These are phyloP conservation scores for Aegilops bicornis DNA, from an alignment of 176 grass and related monocot species.

Conservation along the genomic window DNA sequence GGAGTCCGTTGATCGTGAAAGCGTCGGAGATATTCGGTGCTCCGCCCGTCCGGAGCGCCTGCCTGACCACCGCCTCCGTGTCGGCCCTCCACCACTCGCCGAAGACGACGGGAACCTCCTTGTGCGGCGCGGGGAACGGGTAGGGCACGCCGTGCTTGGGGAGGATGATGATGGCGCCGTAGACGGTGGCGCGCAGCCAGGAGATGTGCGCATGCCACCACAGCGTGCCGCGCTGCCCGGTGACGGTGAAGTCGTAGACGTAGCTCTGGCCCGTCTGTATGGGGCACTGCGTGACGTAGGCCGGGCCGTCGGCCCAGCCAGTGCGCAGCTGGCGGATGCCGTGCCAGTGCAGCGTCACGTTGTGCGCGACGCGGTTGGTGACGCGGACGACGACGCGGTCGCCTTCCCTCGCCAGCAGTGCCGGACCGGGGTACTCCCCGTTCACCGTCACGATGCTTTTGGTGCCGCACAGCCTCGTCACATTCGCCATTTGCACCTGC, in stretches of 20 bases:
- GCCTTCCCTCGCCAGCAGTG: slow-evolving; percentile 70
- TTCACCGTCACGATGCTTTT: slow-evolving; percentile 83
- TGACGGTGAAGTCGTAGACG: slow-evolving; percentile 78
- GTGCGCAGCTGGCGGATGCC: slow-evolving; percentile 60
- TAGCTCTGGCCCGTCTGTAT: slow-evolving; percentile 70
- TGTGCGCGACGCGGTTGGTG: slow-evolving; percentile 61
- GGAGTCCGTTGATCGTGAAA: slow-evolving; percentile 63
- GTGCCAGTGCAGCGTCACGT: slow-evolving; percentile 78
- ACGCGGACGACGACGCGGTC: slow-evolving; percentile 65
- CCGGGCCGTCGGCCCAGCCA: slow-evolving; percentile 74
- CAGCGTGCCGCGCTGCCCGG: slow-evolving; percentile 69
- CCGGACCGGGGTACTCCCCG: slow-evolving; percentile 53
- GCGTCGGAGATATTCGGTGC: slow-evolving; percentile 61
- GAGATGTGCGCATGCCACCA: slow-evolving; percentile 88
- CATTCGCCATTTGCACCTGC: slow-evolving; percentile 70
- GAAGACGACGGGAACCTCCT: slow-evolving; percentile 66
- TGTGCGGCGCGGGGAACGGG: slow-evolving; percentile 57
- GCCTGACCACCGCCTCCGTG: slow-evolving; percentile 36
- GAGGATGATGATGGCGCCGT: slow-evolving; percentile 74
- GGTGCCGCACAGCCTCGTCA: slow-evolving; percentile 57
- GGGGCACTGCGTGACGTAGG: slow-evolving; percentile 80
- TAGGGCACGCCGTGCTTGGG: slow-evolving; percentile 63
- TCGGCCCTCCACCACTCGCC: slow-evolving; percentile 74
- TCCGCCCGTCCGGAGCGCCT: slow-evolving; percentile 32
- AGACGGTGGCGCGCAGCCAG: slow-evolving; percentile 68